phyloP scores from a whole-genome alignment of 768 basidiomycete species.

The Dioszegia crocea region DNA sequence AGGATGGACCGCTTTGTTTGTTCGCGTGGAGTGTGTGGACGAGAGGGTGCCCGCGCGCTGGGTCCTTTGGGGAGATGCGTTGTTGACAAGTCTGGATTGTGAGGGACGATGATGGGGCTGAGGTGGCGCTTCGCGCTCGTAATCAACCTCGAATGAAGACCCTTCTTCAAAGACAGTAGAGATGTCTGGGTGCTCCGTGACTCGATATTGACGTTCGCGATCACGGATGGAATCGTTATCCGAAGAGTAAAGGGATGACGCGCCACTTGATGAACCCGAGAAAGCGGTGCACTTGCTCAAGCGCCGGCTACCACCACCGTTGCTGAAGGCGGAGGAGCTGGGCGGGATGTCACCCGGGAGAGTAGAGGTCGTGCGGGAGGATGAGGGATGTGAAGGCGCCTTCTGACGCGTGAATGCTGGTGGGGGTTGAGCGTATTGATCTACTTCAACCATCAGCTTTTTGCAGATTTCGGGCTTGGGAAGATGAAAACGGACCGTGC shows the following conservation, averaged over 20 bases:
- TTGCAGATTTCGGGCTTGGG: too few relatives aligned
- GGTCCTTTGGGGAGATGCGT: neutral
- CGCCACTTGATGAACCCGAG: slow-evolving; percentile 19
- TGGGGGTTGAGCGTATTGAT: neutral
- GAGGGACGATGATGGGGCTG: neutral
- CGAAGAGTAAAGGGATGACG: slow-evolving; percentile 18
- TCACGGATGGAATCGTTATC: slow-evolving; percentile 25
- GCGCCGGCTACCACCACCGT: slow-evolving; percentile 9
- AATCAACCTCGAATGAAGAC: slow-evolving; percentile 12
- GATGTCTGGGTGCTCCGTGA: slow-evolving; percentile 33
- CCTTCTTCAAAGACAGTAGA: slow-evolving; percentile 44
- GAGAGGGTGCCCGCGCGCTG: slow-evolving; percentile 18
- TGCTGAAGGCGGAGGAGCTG: neutral
- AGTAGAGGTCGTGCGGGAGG: slow-evolving; percentile 19
- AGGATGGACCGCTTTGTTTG: slow-evolving; percentile 28
- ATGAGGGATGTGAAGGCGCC: slow-evolving; percentile 25
- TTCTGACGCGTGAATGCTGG: slow-evolving; percentile 15
- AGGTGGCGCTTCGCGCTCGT: neutral
- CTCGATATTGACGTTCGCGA: slow-evolving; percentile 10
- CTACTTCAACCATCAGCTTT: neutral
- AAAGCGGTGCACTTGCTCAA: slow-evolving; percentile 27
- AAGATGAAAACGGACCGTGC: neutral
- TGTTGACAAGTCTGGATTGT: neutral
- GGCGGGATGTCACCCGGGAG: slow-evolving; percentile 3
- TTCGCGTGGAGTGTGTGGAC: slow-evolving; percentile 15